Evolutionary conservation across 1,139 yeast species (phyloP).

Genomic region (Pneumocystis canis): DNA sequence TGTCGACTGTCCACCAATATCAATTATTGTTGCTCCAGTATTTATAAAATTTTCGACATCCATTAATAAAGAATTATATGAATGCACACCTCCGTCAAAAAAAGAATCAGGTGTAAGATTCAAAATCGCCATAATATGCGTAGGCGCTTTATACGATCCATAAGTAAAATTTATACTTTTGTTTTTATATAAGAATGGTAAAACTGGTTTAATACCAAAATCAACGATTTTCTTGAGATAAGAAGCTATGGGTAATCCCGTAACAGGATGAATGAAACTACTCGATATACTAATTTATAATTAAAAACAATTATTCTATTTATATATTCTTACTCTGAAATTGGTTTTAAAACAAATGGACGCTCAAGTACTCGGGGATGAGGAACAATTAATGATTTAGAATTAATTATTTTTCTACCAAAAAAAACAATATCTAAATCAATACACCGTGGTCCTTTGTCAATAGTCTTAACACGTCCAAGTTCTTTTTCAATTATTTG

Average conservation of each 20-base stretch:
- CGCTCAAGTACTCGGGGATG: conserved; percentile 81
- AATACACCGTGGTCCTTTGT: conserved; percentile 82
- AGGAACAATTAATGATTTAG: conserved; percentile 45
- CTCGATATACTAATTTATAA: conserved; percentile 9
- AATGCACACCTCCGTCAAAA: conserved; percentile 63
- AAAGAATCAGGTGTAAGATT: conserved; percentile 92
- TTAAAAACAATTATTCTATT: not conserved
- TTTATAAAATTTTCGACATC: conserved; percentile 33
- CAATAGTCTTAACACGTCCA: conserved; percentile 59
- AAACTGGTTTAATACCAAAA: conserved; percentile 20
- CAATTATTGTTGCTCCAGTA: conserved; percentile 56
- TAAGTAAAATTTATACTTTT: conserved; percentile 25
- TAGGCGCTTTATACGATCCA: conserved; percentile 11
- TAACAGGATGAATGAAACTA: conserved; percentile 16
- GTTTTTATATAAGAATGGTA: conserved; percentile 18
- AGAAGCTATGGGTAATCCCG: conserved; percentile 12
- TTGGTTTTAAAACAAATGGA: conserved; percentile 76
- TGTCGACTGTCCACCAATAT: conserved; percentile 88
- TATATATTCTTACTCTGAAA: conserved; percentile 40
- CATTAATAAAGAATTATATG: conserved; percentile 27
- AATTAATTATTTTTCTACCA: conserved; percentile 41
- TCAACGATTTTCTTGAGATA: conserved; percentile 51
- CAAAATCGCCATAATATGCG: conserved; percentile 63
- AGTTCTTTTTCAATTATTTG: conserved; percentile 63
- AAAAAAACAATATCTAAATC: conserved; percentile 77